Percentiles rank a stretch among this genome's conserved stretches.
Conservation (phyloP, 192 early-diverging fungal species). For the Rhizophagus clarus region DNA sequence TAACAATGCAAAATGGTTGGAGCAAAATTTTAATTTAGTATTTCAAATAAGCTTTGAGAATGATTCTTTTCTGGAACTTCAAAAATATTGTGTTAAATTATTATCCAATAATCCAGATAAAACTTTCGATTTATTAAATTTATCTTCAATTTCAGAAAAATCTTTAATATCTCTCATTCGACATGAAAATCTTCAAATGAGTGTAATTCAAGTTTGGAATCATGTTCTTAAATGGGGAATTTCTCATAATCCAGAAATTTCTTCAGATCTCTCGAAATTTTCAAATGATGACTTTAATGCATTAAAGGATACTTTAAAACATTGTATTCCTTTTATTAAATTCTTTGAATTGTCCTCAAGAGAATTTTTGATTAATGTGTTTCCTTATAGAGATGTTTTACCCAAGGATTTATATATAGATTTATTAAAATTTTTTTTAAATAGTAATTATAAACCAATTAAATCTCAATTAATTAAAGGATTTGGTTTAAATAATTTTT, state of each 20-base stretch:
- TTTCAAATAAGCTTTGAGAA: background rate
- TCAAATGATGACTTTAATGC: background rate
- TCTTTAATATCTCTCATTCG: background rate
- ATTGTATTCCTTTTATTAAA: constrained; percentile 1
- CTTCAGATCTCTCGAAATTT: background rate
- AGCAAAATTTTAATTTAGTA: background rate
- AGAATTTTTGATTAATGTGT: background rate
- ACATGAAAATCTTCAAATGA: background rate
- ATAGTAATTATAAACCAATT: background rate
- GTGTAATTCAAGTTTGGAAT: background rate
- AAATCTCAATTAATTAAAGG: too few relatives aligned
- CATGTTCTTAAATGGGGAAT: constrained; percentile 6
- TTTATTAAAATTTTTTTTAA: background rate
- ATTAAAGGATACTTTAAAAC: background rate
- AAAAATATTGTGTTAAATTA: constrained; percentile 1
- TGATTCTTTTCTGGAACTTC: background rate
- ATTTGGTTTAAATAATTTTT: background rate
- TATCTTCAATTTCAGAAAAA: background rate
- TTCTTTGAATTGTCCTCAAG: background rate
- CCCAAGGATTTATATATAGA: too few relatives aligned
- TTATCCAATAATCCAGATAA: background rate
- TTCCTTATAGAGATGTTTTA: background rate
- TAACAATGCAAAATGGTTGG: background rate
- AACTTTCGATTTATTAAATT: background rate
- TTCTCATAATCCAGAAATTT: background rate